These are phyloP conservation scores for Reutealis trisperma DNA, from an alignment of 345 rosid genomes.

Conservation along the genomic window DNA sequence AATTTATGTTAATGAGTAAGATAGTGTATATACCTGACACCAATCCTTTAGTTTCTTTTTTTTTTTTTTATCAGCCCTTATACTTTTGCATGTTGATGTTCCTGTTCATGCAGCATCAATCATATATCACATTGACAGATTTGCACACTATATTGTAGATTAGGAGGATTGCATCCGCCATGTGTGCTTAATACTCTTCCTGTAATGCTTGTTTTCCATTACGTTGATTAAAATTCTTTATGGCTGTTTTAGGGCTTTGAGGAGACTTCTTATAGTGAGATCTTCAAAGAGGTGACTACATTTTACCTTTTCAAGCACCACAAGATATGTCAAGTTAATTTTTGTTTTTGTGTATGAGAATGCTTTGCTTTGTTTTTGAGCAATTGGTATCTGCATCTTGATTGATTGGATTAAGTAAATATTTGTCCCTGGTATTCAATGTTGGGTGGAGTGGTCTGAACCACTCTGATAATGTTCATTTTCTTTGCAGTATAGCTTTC, in stretches of 20 bases:
- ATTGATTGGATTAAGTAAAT: background rate
- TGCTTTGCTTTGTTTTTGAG: background rate
- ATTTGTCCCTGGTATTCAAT: background rate
- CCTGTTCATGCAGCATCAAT: background rate
- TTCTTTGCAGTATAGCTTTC: background rate
- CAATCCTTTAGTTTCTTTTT: no score
- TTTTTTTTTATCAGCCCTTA: background rate
- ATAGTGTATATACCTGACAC: no score
- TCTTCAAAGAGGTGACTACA: slow-evolving; percentile 79
- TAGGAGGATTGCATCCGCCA: background rate
- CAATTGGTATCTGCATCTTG: background rate
- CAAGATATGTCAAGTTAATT: background rate
- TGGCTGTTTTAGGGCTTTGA: slow-evolving; percentile 60
- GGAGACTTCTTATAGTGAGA: slow-evolving; percentile 58
- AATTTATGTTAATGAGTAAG: background rate
- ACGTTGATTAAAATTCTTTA: slow-evolving; percentile 13
- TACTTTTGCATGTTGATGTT: background rate
- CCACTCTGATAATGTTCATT: background rate
- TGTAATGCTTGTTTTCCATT: background rate
- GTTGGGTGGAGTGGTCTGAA: background rate
- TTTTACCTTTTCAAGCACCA: slow-evolving; percentile 7
- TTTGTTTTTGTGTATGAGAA: background rate
- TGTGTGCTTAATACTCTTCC: background rate
- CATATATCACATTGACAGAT: background rate
- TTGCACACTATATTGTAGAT: background rate